Evolutionary conservation across 2,329 filamentous ascomycete genomes (phyloP).

Genomic region (Fusarium chuoi): DNA sequence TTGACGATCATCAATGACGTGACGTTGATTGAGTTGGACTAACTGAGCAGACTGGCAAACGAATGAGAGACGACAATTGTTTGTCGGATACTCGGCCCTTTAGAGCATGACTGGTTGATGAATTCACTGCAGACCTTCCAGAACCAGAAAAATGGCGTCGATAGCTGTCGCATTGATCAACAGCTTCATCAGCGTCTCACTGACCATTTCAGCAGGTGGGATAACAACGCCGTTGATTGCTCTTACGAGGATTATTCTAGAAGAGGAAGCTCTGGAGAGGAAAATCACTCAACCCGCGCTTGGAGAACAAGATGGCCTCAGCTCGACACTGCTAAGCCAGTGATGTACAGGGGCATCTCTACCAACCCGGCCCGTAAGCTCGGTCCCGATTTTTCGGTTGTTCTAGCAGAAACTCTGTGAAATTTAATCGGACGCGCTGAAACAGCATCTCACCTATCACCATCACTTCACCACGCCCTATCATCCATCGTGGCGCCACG

Average conservation of each 20-base stretch:
- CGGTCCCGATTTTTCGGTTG: neutral
- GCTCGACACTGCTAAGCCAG: neutral
- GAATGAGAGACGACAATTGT: accelerated
- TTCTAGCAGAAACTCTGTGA: neutral
- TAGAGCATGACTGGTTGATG: neutral
- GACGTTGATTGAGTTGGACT: neutral
- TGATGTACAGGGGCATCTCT: neutral
- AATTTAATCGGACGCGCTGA: neutral
- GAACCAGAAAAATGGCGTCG: neutral
- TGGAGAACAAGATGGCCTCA: neutral
- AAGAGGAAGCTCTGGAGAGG: neutral
- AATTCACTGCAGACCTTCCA: neutral
- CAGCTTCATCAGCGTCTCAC: neutral
- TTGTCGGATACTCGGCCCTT: neutral
- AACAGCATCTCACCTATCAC: neutral
- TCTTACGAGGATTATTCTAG: slow-evolving; percentile 3
- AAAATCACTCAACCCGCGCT: neutral
- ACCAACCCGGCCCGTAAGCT: neutral
- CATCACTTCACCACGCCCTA: neutral
- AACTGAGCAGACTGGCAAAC: neutral
- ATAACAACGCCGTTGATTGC: neutral
- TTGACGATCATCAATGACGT: neutral
- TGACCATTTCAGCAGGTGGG: neutral
- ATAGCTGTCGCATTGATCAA: neutral
- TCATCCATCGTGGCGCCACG: slow-evolving; percentile 15